Evolutionary conservation across 768 basidiomycete species (phyloP).

Genomic region (Boletus vermiculosoides): DNA sequence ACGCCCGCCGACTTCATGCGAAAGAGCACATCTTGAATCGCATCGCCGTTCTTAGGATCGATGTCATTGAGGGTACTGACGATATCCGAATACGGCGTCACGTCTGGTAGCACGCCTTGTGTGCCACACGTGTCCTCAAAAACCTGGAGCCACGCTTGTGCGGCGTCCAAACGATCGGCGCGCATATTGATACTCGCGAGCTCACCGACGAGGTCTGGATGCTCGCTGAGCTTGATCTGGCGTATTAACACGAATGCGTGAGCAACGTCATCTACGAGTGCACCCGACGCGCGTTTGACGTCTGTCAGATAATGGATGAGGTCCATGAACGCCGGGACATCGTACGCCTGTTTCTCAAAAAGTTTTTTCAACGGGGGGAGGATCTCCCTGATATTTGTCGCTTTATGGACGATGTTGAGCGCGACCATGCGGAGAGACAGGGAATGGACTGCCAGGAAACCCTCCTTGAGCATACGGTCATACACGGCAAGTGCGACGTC

Average conservation of each 20-base stretch:
- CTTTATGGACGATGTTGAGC: slow-evolving; percentile 25
- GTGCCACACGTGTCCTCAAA: slow-evolving; percentile 25
- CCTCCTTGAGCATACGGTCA: slow-evolving; percentile 26
- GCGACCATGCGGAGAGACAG: slow-evolving; percentile 24
- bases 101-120: slow-evolving; percentile 8
- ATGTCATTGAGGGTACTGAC: slow-evolving; percentile 38
- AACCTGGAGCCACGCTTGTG: slow-evolving; percentile 30
- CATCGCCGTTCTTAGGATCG: slow-evolving; percentile 28
- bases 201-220: slow-evolving; percentile 31
- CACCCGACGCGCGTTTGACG: slow-evolving; percentile 11
- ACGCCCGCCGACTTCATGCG: slow-evolving; percentile 38
- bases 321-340: slow-evolving; percentile 25
- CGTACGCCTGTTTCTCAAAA: slow-evolving; percentile 13
- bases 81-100: slow-evolving; percentile 39
- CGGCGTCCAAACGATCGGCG: slow-evolving; percentile 30
- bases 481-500: slow-evolving; percentile 39
- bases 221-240: slow-evolving; percentile 26
- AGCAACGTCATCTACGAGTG: slow-evolving; percentile 20
- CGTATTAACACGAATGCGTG: slow-evolving; percentile 17
- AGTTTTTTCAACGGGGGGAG: slow-evolving; percentile 3
- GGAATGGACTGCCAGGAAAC: slow-evolving; percentile 36
- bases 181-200: slow-evolving; percentile 40
- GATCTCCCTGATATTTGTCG: not conserved
- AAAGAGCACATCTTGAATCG: slow-evolving; percentile 37
- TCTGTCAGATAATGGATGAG: slow-evolving; percentile 22